Base-by-base conservation (phyloP, 495 filamentous ascomycete species). In the Schizothecium vesticola region DNA sequence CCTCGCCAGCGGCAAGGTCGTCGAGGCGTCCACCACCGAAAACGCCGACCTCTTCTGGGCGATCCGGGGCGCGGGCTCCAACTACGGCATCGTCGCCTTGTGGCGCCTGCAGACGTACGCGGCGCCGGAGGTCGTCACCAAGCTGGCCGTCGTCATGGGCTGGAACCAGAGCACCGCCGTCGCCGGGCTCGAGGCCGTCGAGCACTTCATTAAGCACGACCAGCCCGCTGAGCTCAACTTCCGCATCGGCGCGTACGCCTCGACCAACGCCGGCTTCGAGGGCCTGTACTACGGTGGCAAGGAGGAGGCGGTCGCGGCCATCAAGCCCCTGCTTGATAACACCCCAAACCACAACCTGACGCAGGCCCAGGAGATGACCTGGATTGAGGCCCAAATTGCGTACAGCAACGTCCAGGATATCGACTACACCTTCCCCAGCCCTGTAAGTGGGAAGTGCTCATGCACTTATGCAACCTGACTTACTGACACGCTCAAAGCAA, bases 11-110 rank as follows among this genome's bases (percentile, higher is more conserved):
- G 72, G 70, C n/a, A 74, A 76, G 10, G 74, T 82, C 1, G 73
- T 83, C 11, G 70, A 77, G 21, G 31, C 73, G 12, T 83, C 81
- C 13, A 74, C 74, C 59, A 81, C 74, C 3, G 76, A 80, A 61
- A 80, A 84, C 66, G 67, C 74, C 23, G 79, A 81, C 9, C 69
- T 82, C 31, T 82, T 80, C 70, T 83, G 79, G 80, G 81, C 78
- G 29, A 67, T 83, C 58, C 73, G 77, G 22, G 81, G 80, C 16
- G 77, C 81, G 0, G 81, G 81, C 1, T 79, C 77, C 6, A 79
- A 77, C 65, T 78, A 81, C 56, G 81, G 81, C 23, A 73, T 83
- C 23, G 81, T 81, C 12, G 68, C 77, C 10, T 72, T 67, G 63
- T 82, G 78, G 68, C 72, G 71, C 55, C 79, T 83, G 71, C 75